These are phyloP conservation scores for Gaertneriomyces semiglobifer DNA, from an alignment of 192 early-diverging fungal species.

Conservation along the genomic window DNA sequence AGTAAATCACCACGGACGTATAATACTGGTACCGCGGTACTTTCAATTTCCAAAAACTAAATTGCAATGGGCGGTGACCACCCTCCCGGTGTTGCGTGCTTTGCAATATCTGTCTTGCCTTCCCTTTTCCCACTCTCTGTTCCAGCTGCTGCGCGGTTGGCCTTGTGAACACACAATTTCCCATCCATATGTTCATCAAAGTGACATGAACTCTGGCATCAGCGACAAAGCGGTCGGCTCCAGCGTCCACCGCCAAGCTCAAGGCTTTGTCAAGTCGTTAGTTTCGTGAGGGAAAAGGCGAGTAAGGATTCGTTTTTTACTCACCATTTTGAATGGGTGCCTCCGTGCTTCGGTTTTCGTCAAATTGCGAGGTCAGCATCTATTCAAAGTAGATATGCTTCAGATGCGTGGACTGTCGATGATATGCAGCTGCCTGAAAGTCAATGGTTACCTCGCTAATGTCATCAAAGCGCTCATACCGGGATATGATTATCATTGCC, in stretches of 20 bases:
- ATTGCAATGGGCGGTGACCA: background rate
- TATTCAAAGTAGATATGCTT: background rate
- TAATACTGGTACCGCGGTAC: conserved; percentile 30
- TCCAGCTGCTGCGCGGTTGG: conserved; percentile 7
- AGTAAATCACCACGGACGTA: conserved; percentile 24
- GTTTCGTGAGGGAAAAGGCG: background rate
- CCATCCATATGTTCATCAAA: conserved; percentile 20
- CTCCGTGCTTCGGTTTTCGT: conserved; percentile 1
- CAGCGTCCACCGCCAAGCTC: conserved; percentile 18
- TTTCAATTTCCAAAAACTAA: conserved; percentile 20
- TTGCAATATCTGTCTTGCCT: conserved; percentile 10
- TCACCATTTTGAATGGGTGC: conserved; percentile 17
- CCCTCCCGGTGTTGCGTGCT: background rate
- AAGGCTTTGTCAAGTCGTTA: background rate
- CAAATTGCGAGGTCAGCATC: conserved; percentile 20
- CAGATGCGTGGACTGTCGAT: background rate
- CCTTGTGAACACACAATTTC: conserved; percentile 10
- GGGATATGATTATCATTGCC: conserved; percentile 18
- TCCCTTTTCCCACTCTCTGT: background rate
- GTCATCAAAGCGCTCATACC: conserved; percentile 16
- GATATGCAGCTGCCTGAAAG: conserved; percentile 4
- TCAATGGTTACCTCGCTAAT: conserved; percentile 17
- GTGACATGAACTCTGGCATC: conserved; percentile 24
- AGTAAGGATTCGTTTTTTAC: background rate
- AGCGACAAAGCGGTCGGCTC: conserved; percentile 18